Percentiles rank a stretch among this genome's conserved stretches.
phyloP scores from a whole-genome alignment of 192 early-diverging fungal genomes.

The Backusella australiensis region DNA sequence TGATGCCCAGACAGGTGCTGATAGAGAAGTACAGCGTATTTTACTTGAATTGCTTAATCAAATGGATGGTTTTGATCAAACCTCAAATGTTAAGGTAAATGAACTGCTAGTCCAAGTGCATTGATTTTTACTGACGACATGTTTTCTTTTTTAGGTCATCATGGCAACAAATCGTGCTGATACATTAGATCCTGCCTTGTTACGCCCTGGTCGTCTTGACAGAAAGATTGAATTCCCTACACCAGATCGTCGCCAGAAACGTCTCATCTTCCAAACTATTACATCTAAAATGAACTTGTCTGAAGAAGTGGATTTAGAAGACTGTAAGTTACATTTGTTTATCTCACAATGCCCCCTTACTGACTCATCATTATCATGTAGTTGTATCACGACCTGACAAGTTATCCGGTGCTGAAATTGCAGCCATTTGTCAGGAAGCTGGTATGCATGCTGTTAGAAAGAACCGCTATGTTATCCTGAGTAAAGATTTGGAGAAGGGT shows the following conservation, averaged over 20 bases:
- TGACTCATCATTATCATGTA: constrained; percentile 25
- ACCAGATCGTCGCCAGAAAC: constrained; percentile 96
- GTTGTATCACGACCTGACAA: constrained; percentile 96
- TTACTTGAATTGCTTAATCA: constrained; percentile 97
- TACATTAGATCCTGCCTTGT: constrained; percentile 93
- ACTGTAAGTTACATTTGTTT: constrained; percentile 61
- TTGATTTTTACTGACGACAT: background rate
- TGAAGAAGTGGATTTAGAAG: constrained; percentile 98
- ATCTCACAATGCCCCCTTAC: background rate
- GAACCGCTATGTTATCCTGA: constrained; percentile 94
- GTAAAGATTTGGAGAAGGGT: constrained; percentile 96
- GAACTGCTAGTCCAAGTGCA: background rate
- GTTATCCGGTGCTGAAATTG: constrained; percentile 95
- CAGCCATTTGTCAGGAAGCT: constrained; percentile 97
- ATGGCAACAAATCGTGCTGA: constrained; percentile 99
- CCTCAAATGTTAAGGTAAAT: constrained; percentile 89
- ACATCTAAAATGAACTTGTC: constrained; percentile 96
- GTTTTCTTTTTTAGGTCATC: constrained; percentile 65
- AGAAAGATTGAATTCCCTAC: constrained; percentile 99
- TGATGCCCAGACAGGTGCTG: constrained; percentile 97
- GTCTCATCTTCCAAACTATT: constrained; percentile 94
- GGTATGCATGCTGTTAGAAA: constrained; percentile 98
- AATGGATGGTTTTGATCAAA: constrained; percentile 99
- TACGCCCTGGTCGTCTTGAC: constrained; percentile 96
- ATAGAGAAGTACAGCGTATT: constrained; percentile 98